These are phyloP conservation scores for Pythium phragmitis DNA, from an alignment of 352 stramenopile genomes.

Conservation along the genomic window DNA sequence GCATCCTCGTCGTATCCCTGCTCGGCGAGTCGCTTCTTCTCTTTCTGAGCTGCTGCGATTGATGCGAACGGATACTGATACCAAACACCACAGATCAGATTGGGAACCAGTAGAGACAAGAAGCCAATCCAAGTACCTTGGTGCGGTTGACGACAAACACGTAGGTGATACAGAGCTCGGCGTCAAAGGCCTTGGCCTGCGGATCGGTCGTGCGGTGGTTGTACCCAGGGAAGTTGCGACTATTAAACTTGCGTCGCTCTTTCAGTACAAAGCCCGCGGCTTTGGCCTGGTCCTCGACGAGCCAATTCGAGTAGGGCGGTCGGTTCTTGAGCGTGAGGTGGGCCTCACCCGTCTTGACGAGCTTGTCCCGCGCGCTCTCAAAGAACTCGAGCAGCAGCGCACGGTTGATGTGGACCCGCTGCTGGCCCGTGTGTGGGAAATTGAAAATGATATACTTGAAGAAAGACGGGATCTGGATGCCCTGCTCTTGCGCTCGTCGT, in stretches of 20 bases:
- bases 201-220: conserved; percentile 87
- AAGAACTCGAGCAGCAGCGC: conserved; percentile 84
- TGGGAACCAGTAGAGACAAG: background rate
- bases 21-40: background rate
- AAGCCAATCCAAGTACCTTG: conserved; percentile 39
- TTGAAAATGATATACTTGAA: conserved; percentile 90
- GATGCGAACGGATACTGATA: conserved; percentile 21
- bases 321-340: conserved; percentile 87
- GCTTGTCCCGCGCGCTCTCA: conserved; percentile 63
- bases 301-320: conserved; percentile 88
- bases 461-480: conserved; percentile 35
- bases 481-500: conserved; percentile 5
- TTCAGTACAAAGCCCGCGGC: conserved; percentile 74
- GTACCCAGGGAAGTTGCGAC: conserved; percentile 76
- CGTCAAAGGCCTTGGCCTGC: conserved; percentile 81
- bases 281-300: conserved; percentile 82
- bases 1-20: background rate
- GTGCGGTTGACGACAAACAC: conserved; percentile 83
- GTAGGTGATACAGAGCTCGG: conserved; percentile 82
- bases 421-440: conserved; percentile 86
- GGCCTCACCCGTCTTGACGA: conserved; percentile 59
- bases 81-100: background rate
- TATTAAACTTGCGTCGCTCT: conserved; percentile 69
- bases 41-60: background rate
- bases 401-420: conserved; percentile 88